Conservation (phyloP, 2,329 filamentous ascomycete genomes). For the Thielaviopsis cerberus region DNA sequence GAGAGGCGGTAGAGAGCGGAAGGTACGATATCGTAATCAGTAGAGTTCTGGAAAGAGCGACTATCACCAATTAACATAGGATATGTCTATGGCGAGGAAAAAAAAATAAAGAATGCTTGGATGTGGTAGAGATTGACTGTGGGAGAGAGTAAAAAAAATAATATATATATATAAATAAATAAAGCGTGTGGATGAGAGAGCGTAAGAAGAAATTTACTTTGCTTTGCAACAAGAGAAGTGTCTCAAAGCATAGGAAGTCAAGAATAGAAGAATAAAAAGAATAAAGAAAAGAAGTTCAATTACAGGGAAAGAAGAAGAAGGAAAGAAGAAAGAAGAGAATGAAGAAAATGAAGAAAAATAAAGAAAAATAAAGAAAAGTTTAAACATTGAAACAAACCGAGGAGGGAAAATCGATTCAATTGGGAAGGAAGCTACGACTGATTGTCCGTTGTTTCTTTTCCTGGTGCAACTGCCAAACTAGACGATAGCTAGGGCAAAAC, state of each 20-base stretch:
- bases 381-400: neutral
- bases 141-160: neutral
- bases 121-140: neutral
- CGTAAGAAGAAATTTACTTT: neutral
- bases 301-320: too few species aligned
- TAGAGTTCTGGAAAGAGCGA: neutral
- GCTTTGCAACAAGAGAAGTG: neutral
- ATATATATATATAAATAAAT: neutral
- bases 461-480: neutral
- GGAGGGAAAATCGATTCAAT: neutral
- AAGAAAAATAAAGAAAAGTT: neutral
- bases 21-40: neutral
- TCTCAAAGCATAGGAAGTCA: neutral
- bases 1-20: neutral
- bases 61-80: neutral
- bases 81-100: neutral
- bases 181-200: neutral
- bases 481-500: neutral
- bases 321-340: neutral
- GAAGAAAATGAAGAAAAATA: neutral
- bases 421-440: neutral
- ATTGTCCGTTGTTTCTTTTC: too few species aligned
- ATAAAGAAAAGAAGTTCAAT: neutral
- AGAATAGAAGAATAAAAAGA: neutral
- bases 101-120: neutral